These are phyloP conservation scores for Pichia sp. DNA, from an alignment of 1,139 yeast genomes.

Conservation along the genomic window DNA sequence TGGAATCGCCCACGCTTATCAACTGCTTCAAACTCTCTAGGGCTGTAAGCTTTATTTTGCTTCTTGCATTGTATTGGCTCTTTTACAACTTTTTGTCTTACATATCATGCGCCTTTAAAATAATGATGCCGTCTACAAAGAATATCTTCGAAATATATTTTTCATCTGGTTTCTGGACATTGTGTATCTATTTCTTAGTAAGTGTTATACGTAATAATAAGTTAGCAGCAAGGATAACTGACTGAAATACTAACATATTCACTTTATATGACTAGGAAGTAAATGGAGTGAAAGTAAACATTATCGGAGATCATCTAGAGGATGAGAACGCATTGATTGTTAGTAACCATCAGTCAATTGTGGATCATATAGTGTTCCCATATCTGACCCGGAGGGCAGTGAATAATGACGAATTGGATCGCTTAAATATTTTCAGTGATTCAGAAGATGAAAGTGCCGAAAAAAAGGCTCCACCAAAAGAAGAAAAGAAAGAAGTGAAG, in stretches of 20 bases:
- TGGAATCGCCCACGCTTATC: conserved; percentile 10
- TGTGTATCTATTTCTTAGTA: conserved; percentile 28
- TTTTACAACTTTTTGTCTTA: conserved; percentile 18
- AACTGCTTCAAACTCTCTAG: conserved; percentile 19
- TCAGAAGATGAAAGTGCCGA: conserved; percentile 1
- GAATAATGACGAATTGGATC: background rate
- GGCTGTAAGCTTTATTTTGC: conserved; percentile 20
- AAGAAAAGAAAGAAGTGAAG: conserved; percentile 9
- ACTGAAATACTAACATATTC: too few species aligned
- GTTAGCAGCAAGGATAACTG: too few species aligned
- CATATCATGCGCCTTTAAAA: conserved; percentile 19
- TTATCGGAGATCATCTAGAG: conserved; percentile 43
- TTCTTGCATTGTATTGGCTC: conserved; percentile 21
- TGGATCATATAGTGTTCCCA: conserved; percentile 47
- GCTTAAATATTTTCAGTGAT: background rate
- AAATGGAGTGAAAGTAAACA: conserved; percentile 37
- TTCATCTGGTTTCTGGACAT: conserved; percentile 30
- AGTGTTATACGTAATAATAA: conserved; percentile 1
- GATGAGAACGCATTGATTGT: conserved; percentile 46
- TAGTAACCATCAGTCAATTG: conserved; percentile 52
- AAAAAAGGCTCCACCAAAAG: conserved; percentile 1
- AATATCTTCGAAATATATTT: conserved; percentile 20
- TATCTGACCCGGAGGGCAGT: conserved; percentile 10
- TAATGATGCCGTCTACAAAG: conserved; percentile 23
- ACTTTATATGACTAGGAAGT: conserved; percentile 27